Evolutionary conservation across 495 filamentous ascomycete species (phyloP).

Genomic region (Xanthoparmelia taractica): DNA sequence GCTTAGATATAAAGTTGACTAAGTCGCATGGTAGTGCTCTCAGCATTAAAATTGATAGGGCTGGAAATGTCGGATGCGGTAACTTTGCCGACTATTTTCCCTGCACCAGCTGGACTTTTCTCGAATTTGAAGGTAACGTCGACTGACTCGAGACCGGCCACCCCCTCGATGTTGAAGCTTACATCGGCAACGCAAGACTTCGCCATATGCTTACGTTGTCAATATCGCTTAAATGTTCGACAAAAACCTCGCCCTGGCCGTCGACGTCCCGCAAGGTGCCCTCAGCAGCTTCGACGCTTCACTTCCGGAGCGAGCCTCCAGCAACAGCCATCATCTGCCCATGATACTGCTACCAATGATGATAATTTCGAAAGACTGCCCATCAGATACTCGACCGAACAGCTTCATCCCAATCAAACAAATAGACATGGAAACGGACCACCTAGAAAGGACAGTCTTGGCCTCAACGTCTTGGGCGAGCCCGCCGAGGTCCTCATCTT

Average conservation of each 20-base stretch:
- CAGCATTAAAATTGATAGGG: neutral
- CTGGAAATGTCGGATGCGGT: neutral
- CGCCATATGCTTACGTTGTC: constrained; percentile 16
- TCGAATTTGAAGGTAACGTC: neutral
- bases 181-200: constrained; percentile 3
- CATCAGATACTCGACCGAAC: neutral
- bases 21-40: neutral
- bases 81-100: neutral
- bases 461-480: constrained; percentile 35
- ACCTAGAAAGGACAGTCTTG: constrained; percentile 21
- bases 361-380: neutral
- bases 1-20: neutral
- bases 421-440: neutral
- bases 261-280: neutral
- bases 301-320: neutral
- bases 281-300: constrained; percentile 9
- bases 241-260: neutral
- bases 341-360: neutral
- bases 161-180: constrained; percentile 10
- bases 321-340: constrained; percentile 7
- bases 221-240: constrained; percentile 7
- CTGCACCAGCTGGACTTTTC: too few species aligned
- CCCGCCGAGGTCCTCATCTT: constrained; percentile 40
- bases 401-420: neutral
- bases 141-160: neutral